Conservation (phyloP, 495 filamentous ascomycete genomes). For the Neurospora sp. region DNA sequence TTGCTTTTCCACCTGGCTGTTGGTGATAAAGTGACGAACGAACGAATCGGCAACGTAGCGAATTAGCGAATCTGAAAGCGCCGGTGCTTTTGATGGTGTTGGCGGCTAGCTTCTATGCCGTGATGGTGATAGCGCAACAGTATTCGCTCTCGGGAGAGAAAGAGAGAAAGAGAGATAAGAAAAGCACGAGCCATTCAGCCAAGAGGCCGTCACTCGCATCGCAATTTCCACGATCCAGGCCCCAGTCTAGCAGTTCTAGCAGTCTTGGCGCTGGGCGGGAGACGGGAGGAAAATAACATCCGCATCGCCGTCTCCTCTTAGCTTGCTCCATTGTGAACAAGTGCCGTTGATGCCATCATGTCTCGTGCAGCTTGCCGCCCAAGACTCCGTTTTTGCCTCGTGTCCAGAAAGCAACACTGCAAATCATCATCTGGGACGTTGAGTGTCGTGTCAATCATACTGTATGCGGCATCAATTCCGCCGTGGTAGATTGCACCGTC, state of each 20-base stretch:
- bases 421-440: neutral
- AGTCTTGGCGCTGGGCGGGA: neutral
- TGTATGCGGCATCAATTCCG: neutral
- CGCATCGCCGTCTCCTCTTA: neutral
- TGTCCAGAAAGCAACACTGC: neutral
- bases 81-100: neutral
- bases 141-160: neutral
- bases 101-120: neutral
- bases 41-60: neutral
- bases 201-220: neutral
- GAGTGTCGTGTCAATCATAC: neutral
- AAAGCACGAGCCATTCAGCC: neutral
- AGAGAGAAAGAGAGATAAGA: neutral
- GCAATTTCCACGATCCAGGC: neutral
- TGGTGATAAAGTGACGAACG: neutral
- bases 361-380: neutral
- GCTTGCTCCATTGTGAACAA: neutral
- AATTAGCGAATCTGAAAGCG: neutral
- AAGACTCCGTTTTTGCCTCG: neutral
- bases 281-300: neutral
- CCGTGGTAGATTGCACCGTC: neutral
- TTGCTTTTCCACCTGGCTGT: neutral
- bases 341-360: neutral
- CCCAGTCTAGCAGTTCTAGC: neutral
- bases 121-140: neutral